phyloP scores from a whole-genome alignment of 164 flowering plant species.

The Santalum album region DNA sequence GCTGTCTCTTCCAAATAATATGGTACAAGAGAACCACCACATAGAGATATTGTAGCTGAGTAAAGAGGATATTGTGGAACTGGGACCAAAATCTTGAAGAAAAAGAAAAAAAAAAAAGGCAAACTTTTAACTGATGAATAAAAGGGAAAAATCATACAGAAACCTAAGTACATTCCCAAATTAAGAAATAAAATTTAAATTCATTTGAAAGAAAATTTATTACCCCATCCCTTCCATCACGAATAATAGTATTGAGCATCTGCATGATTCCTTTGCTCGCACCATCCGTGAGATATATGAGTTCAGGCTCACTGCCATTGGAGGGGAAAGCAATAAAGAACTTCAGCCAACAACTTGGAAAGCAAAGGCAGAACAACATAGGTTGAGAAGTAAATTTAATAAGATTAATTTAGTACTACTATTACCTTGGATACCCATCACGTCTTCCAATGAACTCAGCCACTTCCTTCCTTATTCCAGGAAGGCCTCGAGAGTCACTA shows the following conservation, averaged over 20 bases:
- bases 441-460: constrained; percentile 93
- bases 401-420: not conserved
- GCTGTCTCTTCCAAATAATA: constrained; percentile 94
- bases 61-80: constrained; percentile 99
- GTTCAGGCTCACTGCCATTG: constrained; percentile 83
- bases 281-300: constrained; percentile 94
- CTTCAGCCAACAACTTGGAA: constrained; percentile 14
- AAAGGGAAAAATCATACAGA: no score
- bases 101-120: no score
- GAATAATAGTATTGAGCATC: constrained; percentile 67
- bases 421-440: constrained; percentile 97
- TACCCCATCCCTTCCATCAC: constrained; percentile 85
- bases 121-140: not conserved
- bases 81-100: constrained; percentile 80
- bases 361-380: not conserved
- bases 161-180: no score
- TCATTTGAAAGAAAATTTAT: constrained; percentile 3
- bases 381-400: no score
- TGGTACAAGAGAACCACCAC: constrained; percentile 92
- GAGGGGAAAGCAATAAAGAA: constrained; percentile 5
- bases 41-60: constrained; percentile 81
- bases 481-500: constrained; percentile 95
- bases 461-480: constrained; percentile 88
- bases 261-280: constrained; percentile 99
- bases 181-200: not conserved